Evolutionary conservation across 306 rosid genomes (phyloP).

Genomic region (Acmispon strigosus): DNA sequence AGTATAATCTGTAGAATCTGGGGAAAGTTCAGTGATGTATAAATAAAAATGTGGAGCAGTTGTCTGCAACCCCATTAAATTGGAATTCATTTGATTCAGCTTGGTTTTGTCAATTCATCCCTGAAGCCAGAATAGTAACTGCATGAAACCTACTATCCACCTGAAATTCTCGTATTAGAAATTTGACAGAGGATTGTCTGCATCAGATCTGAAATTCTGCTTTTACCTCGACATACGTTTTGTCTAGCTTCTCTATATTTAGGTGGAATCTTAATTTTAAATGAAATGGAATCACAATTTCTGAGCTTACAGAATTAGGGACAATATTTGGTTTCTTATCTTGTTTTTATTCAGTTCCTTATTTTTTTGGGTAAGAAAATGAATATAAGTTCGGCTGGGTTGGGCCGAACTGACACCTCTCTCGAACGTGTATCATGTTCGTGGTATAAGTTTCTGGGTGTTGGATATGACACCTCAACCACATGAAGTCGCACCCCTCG

Average conservation of each 20-base stretch:
- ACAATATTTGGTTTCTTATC: too few relatives aligned
- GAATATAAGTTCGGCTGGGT: too few relatives aligned
- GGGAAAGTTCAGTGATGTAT: not conserved
- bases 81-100: not conserved
- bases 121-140: not conserved
- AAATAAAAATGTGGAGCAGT: conserved; percentile 3
- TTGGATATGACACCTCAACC: too few relatives aligned
- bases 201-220: too few relatives aligned
- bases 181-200: not conserved
- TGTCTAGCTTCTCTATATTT: too few relatives aligned
- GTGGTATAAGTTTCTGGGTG: too few relatives aligned
- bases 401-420: too few relatives aligned
- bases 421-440: too few relatives aligned
- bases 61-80: not conserved
- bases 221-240: too few relatives aligned
- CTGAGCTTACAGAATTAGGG: too few relatives aligned
- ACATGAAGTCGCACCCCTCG: too few relatives aligned
- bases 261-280: not conserved
- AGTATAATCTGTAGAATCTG: not conserved
- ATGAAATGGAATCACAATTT: not conserved
- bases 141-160: not conserved
- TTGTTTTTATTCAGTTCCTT: not conserved
- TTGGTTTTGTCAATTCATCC: not conserved
- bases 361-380: too few relatives aligned
- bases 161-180: not conserved